Percentiles rank a stretch among this genome's conserved stretches.
Conservation (phyloP, 2,329 filamentous ascomycete species). For the Colletotrichum higginsianum region DNA sequence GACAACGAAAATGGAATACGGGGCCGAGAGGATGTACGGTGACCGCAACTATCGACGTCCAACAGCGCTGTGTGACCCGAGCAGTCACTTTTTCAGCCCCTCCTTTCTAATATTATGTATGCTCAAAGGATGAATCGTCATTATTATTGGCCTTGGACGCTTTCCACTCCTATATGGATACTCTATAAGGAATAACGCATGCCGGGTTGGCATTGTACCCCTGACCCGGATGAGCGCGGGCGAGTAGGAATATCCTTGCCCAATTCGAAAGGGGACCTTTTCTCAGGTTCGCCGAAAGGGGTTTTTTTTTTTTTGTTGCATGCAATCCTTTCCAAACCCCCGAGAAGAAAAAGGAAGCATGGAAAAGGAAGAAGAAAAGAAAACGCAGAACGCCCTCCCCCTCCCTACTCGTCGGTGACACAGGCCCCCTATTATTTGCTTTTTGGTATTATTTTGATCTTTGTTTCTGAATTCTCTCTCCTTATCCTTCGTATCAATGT, state of each 20-base stretch:
- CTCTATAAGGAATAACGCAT: conserved; percentile 21
- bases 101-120: conserved; percentile 3
- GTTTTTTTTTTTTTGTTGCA: conserved; percentile 18
- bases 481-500: not conserved
- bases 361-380: not conserved
- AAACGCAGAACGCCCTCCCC: not conserved
- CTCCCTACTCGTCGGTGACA: not conserved
- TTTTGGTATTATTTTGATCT: not conserved
- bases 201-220: conserved; percentile 1
- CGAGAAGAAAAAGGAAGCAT: not conserved
- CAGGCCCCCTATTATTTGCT: conserved; percentile 9
- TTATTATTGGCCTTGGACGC: not conserved
- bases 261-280: conserved; percentile 9
- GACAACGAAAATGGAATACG: not conserved
- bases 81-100: conserved; percentile 18
- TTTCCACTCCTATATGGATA: conserved; percentile 3
- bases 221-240: conserved; percentile 17
- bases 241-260: conserved; percentile 28
- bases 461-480: not conserved
- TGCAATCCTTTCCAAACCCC: conserved; percentile 21
- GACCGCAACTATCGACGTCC: not conserved
- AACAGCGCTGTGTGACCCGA: conserved; percentile 19
- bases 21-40: not conserved
- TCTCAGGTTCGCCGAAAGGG: conserved; percentile 19
- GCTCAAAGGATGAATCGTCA: not conserved